Evolutionary conservation across 2,329 filamentous ascomycete species (phyloP).

Genomic region (Knoxdaviesia proteae): DNA sequence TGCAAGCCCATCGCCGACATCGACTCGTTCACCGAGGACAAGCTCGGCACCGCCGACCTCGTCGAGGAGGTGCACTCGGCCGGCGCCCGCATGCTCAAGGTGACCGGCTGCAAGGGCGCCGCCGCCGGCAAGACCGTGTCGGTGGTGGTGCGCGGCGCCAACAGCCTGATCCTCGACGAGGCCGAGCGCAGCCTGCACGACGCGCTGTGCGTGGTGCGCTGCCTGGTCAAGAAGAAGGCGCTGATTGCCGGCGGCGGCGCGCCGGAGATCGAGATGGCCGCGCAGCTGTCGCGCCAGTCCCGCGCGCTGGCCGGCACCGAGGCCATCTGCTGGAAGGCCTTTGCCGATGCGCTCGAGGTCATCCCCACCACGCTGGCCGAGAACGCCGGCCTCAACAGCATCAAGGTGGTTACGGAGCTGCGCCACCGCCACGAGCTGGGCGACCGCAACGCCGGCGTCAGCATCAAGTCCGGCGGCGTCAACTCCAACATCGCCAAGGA

Average conservation of each 20-base stretch:
- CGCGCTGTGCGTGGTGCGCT: slow-evolving; percentile 90
- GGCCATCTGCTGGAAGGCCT: slow-evolving; percentile 97
- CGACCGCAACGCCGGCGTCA: slow-evolving; percentile 89
- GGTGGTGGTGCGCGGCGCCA: slow-evolving; percentile 84
- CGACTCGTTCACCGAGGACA: slow-evolving; percentile 96
- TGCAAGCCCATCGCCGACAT: slow-evolving; percentile 98
- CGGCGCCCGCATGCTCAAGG: slow-evolving; percentile 82
- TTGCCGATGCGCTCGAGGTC: slow-evolving; percentile 92
- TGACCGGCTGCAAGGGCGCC: slow-evolving; percentile 70
- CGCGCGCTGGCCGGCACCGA: slow-evolving; percentile 77
- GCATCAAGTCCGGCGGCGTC: slow-evolving; percentile 92
- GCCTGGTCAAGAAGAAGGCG: slow-evolving; percentile 98
- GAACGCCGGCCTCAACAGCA: slow-evolving; percentile 93
- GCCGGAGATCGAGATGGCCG: slow-evolving; percentile 88
- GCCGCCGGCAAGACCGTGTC: slow-evolving; percentile 73
- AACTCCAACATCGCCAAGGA: slow-evolving; percentile 94
- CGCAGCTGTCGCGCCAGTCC: slow-evolving; percentile 62
- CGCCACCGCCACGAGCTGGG: slow-evolving; percentile 86
- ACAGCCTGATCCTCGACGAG: slow-evolving; percentile 85
- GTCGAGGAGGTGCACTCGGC: slow-evolving; percentile 79
- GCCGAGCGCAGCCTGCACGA: slow-evolving; percentile 94
- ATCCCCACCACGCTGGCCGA: slow-evolving; percentile 92
- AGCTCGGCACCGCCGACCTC: slow-evolving; percentile 80
- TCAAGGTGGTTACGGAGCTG: slow-evolving; percentile 94
- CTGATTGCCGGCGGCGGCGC: slow-evolving; percentile 92